Base-by-base conservation (phyloP, 2,329 filamentous ascomycete genomes). In the Catunica adiposa region DNA sequence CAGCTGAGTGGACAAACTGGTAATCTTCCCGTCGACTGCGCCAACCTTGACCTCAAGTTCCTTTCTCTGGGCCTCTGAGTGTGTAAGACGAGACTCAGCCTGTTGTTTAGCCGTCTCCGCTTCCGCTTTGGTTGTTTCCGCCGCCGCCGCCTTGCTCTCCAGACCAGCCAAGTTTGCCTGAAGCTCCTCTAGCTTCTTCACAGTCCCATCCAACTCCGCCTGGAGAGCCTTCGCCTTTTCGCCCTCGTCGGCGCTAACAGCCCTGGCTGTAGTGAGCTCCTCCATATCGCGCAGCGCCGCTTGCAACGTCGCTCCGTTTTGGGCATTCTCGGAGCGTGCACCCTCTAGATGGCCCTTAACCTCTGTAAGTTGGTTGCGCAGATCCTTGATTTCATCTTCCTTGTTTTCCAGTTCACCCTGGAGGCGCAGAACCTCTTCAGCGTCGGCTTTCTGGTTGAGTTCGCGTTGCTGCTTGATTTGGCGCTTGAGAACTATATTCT, bases 381-480 rank as follows among this genome's bases (percentile, higher is more conserved):
- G 42, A 11, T 60, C 59, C 31, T 54, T 58, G 11, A 60, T 50
- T 31, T 56, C 56, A n/a, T 54, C 58, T 20, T 59, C 54, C 47
- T 60, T 60, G 37, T 55, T 56, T 26, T 59, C 59, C 2, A 60
- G 44, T 22, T 59, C 59, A 15, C 47, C 47, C 40, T 58, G 57
- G n/a, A 54, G 51, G n/a, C 57, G 46, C 11, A 59, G 29, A 29
- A 84, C 82, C 63, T 82, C 80, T 59, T 82, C 76, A 20, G 78
- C 74, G 61, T 94, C 88, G 1, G 87, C 89, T 64, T 89, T 89
- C 70, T 77, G 89, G 69, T 94, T 94, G 57, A 96, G 77, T 64
- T 94, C 88, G 58, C 89, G 84, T 69, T 97, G 90, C 66, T 97
- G 89, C 70, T 94, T 90, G 63, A 96, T 90, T 66, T 97, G 89